Base-by-base conservation (phyloP, 192 early-diverging fungal species). In the Linnemannia exigua region DNA sequence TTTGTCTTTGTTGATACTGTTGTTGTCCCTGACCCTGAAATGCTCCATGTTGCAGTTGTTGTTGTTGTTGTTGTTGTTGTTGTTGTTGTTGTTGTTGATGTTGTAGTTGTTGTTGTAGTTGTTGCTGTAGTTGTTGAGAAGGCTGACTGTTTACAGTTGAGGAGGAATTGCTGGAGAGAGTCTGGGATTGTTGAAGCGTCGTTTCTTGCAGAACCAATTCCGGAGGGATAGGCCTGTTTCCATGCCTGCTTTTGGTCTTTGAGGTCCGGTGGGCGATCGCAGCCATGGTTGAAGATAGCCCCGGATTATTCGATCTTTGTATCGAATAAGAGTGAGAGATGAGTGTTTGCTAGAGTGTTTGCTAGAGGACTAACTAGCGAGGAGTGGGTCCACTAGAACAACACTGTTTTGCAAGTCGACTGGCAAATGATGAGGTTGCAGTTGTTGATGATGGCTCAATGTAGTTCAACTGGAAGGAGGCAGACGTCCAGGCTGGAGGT, bases 111-210 rank as follows among this genome's bases (percentile, higher is more conserved):
- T 79, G 67, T 20, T 69, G 70, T 46, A 71, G 68, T 20, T 78
- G 69, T 31, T 52, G 69, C n/a, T n/a, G n/a, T n/a, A n/a, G n/a
- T 16, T 67, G 74, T 20, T 25, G 58, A n/a, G 74, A 46, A 35
- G 61, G 72, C 25, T 73, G 63, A 61, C 81, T 84, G 35, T 74
- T 84, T 58, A 74, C 48, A 50, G 76, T 84, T 28, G 77, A 75
- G 33, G 50, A 74, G 0, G 81, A 83, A 37, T 72, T 84, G 67
- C 72, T 76, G 63, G 84, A 86, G 20, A 86, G 52, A 20, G 72
- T 85, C 25, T 72, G 67, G n/a, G 76, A 79, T 33, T 74, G 67
- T 41, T 68, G 54, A 7, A 47, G 74, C 11, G 63, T 78, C 14
- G 46, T 48, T 20, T 80, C 74, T 37, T 75, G 77, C 12, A 83